Evolutionary conservation across 2,329 filamentous ascomycete species (phyloP).

Genomic region (Alternaria novae-zelandiae): DNA sequence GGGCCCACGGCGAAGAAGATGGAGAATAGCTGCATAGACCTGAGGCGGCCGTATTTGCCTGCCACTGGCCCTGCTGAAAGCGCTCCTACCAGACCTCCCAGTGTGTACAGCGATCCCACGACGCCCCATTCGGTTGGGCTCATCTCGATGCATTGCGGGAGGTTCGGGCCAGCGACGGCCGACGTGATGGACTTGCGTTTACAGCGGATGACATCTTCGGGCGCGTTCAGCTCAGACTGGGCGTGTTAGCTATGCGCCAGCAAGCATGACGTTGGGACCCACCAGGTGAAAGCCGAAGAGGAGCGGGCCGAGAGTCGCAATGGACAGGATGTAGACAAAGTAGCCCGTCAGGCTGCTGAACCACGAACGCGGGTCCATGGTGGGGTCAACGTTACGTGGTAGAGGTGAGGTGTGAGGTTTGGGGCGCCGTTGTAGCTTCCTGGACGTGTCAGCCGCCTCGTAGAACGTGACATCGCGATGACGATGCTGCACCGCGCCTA

Average conservation of each 20-base stretch:
- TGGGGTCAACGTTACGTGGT: constrained; percentile 19
- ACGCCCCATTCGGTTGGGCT: constrained; percentile 79
- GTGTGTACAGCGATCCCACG: constrained; percentile 87
- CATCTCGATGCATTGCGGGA: constrained; percentile 89
- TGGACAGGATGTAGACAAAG: constrained; percentile 75
- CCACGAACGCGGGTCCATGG: constrained; percentile 49
- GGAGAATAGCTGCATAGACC: constrained; percentile 78
- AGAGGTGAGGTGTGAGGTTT: neutral
- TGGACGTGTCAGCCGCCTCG: constrained; percentile 10
- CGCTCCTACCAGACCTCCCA: constrained; percentile 86
- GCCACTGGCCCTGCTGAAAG: constrained; percentile 80
- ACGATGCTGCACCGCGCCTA: constrained; percentile 18
- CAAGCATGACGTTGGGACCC: constrained; percentile 32
- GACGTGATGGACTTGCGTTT: constrained; percentile 63
- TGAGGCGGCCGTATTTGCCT: constrained; percentile 75
- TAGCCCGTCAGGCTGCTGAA: constrained; percentile 70
- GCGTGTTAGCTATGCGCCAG: constrained; percentile 22
- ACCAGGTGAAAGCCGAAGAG: constrained; percentile 96
- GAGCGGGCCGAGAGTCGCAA: constrained; percentile 83
- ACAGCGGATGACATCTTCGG: constrained; percentile 92
- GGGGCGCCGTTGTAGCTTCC: neutral
- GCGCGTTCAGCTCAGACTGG: constrained; percentile 92
- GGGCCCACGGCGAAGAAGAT: constrained; percentile 79
- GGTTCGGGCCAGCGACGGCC: constrained; percentile 44
- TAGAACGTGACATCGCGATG: constrained; percentile 14